Evolutionary conservation across 805 yeast genomes (phyloP).

Genomic region (Candida mattraensis): DNA sequence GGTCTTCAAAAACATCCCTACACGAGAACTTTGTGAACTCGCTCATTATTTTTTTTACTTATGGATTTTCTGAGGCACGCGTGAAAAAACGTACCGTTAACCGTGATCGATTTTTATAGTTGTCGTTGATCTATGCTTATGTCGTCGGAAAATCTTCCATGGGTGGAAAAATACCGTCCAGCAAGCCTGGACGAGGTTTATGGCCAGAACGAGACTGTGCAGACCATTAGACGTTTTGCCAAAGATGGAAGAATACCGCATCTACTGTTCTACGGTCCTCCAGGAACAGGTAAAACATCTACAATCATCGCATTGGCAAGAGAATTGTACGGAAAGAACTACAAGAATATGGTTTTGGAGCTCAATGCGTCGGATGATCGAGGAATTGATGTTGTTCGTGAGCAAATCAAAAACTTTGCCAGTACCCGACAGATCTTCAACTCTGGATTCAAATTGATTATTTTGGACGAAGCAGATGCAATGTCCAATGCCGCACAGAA

Average conservation of each 20-base stretch:
- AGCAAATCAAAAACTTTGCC: conserved; percentile 95
- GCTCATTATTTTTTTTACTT: too few species aligned
- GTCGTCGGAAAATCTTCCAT: conserved; percentile 54
- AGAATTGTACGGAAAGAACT: conserved; percentile 80
- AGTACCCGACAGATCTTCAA: conserved; percentile 91
- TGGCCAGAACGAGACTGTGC: conserved; percentile 86
- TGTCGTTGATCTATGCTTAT: too few species aligned
- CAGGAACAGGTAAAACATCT: conserved; percentile 92
- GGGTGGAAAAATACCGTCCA: conserved; percentile 98
- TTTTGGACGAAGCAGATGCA: conserved; percentile 96
- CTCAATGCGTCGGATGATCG: conserved; percentile 96
- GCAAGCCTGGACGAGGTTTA: conserved; percentile 77
- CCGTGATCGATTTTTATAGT: too few species aligned
- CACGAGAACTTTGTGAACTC: too few species aligned
- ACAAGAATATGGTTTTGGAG: conserved; percentile 88
- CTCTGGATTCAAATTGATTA: conserved; percentile 81
- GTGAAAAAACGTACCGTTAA: too few species aligned
- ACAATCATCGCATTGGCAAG: conserved; percentile 84
- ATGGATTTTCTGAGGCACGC: too few species aligned
- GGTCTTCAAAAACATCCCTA: too few species aligned
- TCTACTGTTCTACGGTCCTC: conserved; percentile 90
- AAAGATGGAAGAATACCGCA: conserved; percentile 86
- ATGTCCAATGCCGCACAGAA: conserved; percentile 87
- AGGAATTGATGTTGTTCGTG: conserved; percentile 97
- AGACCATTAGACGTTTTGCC: conserved; percentile 82